Conservation (phyloP, 2,329 filamentous ascomycete species). For the Thermothelomyces thermophilus region DNA sequence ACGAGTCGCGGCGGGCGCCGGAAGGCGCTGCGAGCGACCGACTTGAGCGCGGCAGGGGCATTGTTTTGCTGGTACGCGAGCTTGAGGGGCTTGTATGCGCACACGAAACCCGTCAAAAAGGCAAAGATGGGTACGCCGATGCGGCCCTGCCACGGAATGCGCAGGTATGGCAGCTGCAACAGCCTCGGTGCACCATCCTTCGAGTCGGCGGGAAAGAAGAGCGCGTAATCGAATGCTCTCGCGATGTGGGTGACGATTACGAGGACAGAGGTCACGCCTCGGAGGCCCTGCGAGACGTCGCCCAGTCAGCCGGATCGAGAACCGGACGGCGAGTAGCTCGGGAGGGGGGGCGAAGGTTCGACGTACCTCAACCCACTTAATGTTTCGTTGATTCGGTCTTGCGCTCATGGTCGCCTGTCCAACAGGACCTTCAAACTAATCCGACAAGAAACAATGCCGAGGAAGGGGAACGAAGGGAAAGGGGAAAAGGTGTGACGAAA, state of each 20-base stretch:
- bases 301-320: conserved; percentile 7
- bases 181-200: conserved; percentile 37
- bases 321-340: background rate
- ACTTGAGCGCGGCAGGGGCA: conserved; percentile 36
- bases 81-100: conserved; percentile 47
- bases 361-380: conserved; percentile 30
- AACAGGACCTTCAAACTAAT: background rate
- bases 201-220: conserved; percentile 42
- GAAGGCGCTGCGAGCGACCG: conserved; percentile 47
- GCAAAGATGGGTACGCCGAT: conserved; percentile 51
- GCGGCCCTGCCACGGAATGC: conserved; percentile 48
- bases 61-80: conserved; percentile 41
- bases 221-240: conserved; percentile 44
- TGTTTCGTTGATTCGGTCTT: conserved; percentile 24
- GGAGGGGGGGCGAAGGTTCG: background rate
- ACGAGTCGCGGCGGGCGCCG: conserved; percentile 46
- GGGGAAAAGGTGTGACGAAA: background rate
- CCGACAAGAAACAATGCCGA: too few species aligned
- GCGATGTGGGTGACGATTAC: conserved; percentile 47
- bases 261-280: conserved; percentile 46
- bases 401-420: conserved; percentile 9
- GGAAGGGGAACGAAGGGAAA: background rate
- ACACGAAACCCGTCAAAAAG: conserved; percentile 50
- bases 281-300: conserved; percentile 36
- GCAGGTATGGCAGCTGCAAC: conserved; percentile 45